These are phyloP conservation scores for Vanilla planifolia DNA, from an alignment of 106 monocot genomes.

Conservation along the genomic window DNA sequence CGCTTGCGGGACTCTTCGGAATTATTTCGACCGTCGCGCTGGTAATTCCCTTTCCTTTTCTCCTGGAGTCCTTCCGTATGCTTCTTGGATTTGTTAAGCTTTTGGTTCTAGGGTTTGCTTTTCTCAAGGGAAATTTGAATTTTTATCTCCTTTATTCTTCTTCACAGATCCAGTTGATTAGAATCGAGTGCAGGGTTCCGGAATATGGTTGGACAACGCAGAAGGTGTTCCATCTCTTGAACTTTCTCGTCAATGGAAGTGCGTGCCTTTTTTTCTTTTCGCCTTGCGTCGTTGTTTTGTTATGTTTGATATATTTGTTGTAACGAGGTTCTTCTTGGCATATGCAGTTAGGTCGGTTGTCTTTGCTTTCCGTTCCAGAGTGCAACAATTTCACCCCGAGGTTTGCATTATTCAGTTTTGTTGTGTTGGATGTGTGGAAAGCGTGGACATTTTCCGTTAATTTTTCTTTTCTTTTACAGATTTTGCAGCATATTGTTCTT, in stretches of 20 bases:
- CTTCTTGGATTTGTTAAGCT: no score
- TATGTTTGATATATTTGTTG: background rate
- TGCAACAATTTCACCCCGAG: slow-evolving; percentile 67
- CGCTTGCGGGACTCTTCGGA: slow-evolving; percentile 39
- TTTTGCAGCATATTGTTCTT: slow-evolving; percentile 72
- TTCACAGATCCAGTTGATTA: slow-evolving; percentile 76
- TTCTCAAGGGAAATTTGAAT: no score
- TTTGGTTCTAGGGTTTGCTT: no score
- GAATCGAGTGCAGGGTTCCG: slow-evolving; percentile 96
- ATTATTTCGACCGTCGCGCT: slow-evolving; percentile 25
- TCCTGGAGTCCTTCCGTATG: no score
- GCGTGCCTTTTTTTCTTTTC: slow-evolving; percentile 3
- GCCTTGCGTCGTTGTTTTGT: background rate
- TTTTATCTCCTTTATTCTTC: background rate
- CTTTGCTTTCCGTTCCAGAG: slow-evolving; percentile 53
- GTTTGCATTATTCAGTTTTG: slow-evolving; percentile 17
- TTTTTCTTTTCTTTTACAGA: slow-evolving; percentile 29
- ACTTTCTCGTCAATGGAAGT: slow-evolving; percentile 88
- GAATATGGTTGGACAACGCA: slow-evolving; percentile 99
- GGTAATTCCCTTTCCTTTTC: slow-evolving; percentile 9
- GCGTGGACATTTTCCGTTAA: background rate
- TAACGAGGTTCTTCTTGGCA: background rate
- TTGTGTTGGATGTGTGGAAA: background rate
- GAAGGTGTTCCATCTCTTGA: slow-evolving; percentile 93
- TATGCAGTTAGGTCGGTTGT: slow-evolving; percentile 73